These are phyloP conservation scores for Cenococcum geophilum DNA, from an alignment of 495 filamentous ascomycete genomes.

Conservation along the genomic window DNA sequence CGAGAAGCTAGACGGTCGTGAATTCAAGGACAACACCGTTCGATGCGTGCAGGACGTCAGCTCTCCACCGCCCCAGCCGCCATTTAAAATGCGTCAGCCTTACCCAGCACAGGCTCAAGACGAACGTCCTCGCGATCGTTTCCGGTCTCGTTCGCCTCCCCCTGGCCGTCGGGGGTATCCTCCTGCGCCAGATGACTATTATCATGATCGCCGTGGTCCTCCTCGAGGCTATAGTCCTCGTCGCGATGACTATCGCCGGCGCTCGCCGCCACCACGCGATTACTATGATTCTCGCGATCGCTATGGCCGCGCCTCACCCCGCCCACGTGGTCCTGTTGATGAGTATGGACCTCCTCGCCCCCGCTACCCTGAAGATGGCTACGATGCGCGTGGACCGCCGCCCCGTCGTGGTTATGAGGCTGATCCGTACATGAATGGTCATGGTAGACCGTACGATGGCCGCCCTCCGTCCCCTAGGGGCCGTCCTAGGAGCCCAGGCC, in stretches of 20 bases:
- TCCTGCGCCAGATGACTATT: slow-evolving; percentile 46
- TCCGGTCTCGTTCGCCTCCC: slow-evolving; percentile 67
- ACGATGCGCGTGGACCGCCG: slow-evolving; percentile 37
- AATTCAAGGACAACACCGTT: slow-evolving; percentile 84
- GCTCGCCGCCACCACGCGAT: slow-evolving; percentile 66
- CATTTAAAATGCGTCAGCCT: slow-evolving; percentile 27
- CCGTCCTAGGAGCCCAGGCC: slow-evolving; percentile 35
- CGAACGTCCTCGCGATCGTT: slow-evolving; percentile 58
- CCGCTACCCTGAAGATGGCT: slow-evolving; percentile 34
- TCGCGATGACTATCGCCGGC: slow-evolving; percentile 78
- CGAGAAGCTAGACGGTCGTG: slow-evolving; percentile 82
- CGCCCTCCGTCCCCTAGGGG: slow-evolving; percentile 49
- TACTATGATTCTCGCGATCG: slow-evolving; percentile 79
- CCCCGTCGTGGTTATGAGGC: slow-evolving; percentile 54
- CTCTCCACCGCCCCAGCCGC: slow-evolving; percentile 38
- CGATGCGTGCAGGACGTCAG: slow-evolving; percentile 81
- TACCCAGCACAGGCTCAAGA: slow-evolving; percentile 50
- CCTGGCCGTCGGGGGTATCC: slow-evolving; percentile 58
- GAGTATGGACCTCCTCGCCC: slow-evolving; percentile 63
- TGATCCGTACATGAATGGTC: slow-evolving; percentile 61
- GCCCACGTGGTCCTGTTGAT: slow-evolving; percentile 61
- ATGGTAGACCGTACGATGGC: slow-evolving; percentile 51
- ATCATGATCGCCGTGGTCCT: slow-evolving; percentile 68
- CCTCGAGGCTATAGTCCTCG: slow-evolving; percentile 76
- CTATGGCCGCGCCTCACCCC: slow-evolving; percentile 67